These are phyloP conservation scores for Oryza meyeriana DNA, from an alignment of 176 grass and related monocot genomes.

Conservation along the genomic window DNA sequence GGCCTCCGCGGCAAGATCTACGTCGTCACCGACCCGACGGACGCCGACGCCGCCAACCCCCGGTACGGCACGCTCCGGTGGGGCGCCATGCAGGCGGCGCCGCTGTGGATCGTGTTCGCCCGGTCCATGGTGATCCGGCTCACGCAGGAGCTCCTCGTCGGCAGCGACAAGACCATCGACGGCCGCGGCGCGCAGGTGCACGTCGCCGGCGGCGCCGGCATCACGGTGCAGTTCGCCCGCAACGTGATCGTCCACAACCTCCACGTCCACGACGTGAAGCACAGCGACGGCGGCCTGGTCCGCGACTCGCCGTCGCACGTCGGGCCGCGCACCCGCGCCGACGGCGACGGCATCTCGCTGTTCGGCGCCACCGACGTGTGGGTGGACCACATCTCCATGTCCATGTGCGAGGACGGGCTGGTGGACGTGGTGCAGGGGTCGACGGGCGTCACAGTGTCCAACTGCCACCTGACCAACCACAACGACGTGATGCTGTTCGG, in stretches of 20 bases:
- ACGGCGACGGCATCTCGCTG: slow-evolving; percentile 75
- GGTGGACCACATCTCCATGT: slow-evolving; percentile 81
- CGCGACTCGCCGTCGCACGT: slow-evolving; percentile 37
- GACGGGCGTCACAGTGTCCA: slow-evolving; percentile 76
- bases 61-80: slow-evolving; percentile 62
- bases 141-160: slow-evolving; percentile 63
- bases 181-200: slow-evolving; percentile 71
- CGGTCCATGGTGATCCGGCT: slow-evolving; percentile 62
- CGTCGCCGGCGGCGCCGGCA: slow-evolving; percentile 47
- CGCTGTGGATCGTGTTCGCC: slow-evolving; percentile 81
- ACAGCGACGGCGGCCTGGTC: slow-evolving; percentile 32
- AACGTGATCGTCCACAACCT: slow-evolving; percentile 68
- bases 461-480: slow-evolving; percentile 70
- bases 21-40: slow-evolving; percentile 55
- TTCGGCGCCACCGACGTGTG: slow-evolving; percentile 58
- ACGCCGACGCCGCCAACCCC: slow-evolving; percentile 53
- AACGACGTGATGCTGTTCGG: slow-evolving; percentile 89
- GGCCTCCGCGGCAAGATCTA: slow-evolving; percentile 52
- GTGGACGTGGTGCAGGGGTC: slow-evolving; percentile 55
- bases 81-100: slow-evolving; percentile 51
- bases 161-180: slow-evolving; percentile 83
- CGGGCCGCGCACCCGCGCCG: slow-evolving; percentile 35
- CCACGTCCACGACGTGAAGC: slow-evolving; percentile 56
- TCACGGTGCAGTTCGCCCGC: slow-evolving; percentile 51
- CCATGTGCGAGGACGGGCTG: slow-evolving; percentile 61